Percentiles rank a stretch among this genome's conserved stretches.
Evolutionary conservation across 208 protist species (phyloP).

Genomic region (Leishmania mexicana): DNA sequence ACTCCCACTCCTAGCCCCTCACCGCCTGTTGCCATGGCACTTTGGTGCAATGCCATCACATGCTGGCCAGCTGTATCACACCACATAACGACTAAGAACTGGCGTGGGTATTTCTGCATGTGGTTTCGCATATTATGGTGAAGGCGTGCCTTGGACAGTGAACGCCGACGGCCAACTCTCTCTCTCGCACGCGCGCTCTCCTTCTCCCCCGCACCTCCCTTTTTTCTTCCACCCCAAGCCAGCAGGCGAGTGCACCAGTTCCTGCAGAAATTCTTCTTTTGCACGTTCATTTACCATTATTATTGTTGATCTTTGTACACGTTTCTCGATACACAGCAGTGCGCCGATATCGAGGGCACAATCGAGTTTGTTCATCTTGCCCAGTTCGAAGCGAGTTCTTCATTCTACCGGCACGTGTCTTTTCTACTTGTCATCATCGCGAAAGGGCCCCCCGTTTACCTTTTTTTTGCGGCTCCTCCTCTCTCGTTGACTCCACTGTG

Average conservation of each 20-base stretch:
- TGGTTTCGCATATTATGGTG: slow-evolving; percentile 5
- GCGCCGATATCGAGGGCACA: not conserved
- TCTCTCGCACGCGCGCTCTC: not conserved
- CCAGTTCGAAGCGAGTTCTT: not conserved
- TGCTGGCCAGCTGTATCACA: not conserved
- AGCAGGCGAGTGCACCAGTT: not conserved
- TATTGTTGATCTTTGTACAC: not conserved
- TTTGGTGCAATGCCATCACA: not conserved
- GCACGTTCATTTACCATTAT: not conserved
- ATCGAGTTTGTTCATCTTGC: not conserved
- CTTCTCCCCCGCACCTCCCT: not conserved
- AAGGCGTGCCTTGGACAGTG: not conserved
- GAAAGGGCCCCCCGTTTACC: not conserved
- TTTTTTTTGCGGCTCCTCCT: not conserved
- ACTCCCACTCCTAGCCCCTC: not conserved
- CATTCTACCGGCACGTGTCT: not conserved
- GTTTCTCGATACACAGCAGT: not conserved
- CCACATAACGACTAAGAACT: not conserved
- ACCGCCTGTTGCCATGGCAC: not conserved
- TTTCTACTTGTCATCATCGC: not conserved
- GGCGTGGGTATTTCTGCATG: slow-evolving; percentile 1
- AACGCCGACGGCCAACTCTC: not conserved
- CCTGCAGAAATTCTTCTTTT: not conserved
- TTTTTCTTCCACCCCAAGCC: not conserved
- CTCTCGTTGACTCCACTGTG: not conserved